phyloP scores from a whole-genome alignment of 305 asterid species.

The Stenogyne calaminthoides region DNA sequence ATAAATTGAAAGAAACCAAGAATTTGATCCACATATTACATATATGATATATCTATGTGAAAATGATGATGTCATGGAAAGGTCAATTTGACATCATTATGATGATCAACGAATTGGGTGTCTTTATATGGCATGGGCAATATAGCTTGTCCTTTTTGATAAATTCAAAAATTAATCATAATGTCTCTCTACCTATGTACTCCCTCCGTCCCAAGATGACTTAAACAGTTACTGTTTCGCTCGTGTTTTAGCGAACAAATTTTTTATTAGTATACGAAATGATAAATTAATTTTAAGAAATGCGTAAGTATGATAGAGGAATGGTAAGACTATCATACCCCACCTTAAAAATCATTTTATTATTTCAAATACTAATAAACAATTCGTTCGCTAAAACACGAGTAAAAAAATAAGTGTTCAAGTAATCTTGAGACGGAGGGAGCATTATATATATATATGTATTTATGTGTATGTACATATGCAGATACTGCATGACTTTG shows the following conservation, averaged over 20 bases:
- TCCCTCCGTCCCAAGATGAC: no score
- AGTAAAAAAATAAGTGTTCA: no score
- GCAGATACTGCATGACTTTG: constrained; percentile 1
- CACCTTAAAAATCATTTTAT: no score
- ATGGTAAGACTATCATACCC: no score
- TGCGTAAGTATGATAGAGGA: no score
- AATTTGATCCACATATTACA: constrained; percentile 23
- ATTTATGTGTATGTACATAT: not conserved
- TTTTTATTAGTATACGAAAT: no score
- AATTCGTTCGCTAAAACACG: no score
- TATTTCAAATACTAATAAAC: no score
- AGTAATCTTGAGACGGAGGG: no score
- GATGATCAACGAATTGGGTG: constrained; percentile 37
- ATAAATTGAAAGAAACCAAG: constrained; percentile 30
- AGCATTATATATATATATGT: not conserved
- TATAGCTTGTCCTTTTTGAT: constrained; percentile 40
- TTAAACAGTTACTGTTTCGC: no score
- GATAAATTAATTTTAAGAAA: no score
- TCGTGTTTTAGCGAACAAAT: no score
- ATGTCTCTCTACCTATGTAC: constrained; percentile 4
- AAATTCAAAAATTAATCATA: constrained; percentile 37
- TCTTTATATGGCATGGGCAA: constrained; percentile 46
- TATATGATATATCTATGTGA: not conserved
- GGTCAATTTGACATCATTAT: constrained; percentile 68
- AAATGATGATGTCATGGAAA: constrained; percentile 57